Evolutionary conservation across 2,329 filamentous ascomycete genomes (phyloP).

Genomic region (Arthrinium phaeospermum): DNA sequence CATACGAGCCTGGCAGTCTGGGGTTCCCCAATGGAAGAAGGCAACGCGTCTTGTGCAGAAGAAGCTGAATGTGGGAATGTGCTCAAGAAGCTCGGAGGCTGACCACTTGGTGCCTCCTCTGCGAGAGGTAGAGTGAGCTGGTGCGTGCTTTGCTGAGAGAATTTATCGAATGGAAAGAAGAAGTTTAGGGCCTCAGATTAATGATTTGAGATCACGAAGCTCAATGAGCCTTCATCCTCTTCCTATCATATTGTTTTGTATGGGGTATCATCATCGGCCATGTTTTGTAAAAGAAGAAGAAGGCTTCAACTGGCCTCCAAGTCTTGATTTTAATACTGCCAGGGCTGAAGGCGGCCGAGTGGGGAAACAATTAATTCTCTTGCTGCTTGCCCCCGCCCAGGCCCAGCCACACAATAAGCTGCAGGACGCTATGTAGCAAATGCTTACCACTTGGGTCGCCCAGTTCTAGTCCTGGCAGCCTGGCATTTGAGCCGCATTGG

Average conservation of each 20-base stretch:
- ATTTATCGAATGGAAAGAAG: background rate
- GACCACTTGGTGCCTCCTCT: conserved; percentile 4
- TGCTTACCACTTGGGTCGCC: background rate
- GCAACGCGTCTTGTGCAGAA: background rate
- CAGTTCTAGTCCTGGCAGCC: background rate
- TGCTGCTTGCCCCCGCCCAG: background rate
- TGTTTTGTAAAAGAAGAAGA: conserved; percentile 19
- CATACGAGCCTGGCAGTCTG: background rate
- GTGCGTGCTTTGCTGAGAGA: too few relatives aligned
- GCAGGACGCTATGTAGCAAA: background rate
- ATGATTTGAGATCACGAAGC: conserved; percentile 25
- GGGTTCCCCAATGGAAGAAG: background rate
- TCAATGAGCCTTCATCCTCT: conserved; percentile 22
- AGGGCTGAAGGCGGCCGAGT: background rate
- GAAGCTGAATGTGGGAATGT: background rate
- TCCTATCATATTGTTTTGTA: conserved; percentile 25
- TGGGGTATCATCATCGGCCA: conserved; percentile 24
- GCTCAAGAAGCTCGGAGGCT: background rate
- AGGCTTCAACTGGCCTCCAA: background rate
- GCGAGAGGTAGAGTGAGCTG: background rate
- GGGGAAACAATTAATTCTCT: conserved; percentile 6
- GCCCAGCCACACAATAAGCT: conserved; percentile 4
- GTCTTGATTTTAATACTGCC: conserved; percentile 13
- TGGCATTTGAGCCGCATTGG: conserved; percentile 12
- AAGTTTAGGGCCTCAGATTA: conserved; percentile 22